Conservation (phyloP, 352 stramenopile genomes). For the Pythium myriotylum region DNA sequence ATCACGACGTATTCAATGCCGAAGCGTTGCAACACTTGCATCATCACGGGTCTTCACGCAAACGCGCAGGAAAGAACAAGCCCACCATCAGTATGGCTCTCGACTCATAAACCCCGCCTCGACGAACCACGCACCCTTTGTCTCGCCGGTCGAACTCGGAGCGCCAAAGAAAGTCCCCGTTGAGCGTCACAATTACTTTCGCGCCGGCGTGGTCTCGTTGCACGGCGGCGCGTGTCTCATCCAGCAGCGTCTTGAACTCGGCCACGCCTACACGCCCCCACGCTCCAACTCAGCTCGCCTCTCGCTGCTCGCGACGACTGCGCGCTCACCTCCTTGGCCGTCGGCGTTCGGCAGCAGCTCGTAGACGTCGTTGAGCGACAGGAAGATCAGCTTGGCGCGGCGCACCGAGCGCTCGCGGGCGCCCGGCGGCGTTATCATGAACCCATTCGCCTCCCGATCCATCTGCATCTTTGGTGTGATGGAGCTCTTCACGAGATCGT, state of each 20-base stretch:
- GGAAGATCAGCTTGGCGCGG: conserved; percentile 47
- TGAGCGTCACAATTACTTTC: conserved; percentile 61
- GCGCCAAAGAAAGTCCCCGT: conserved; percentile 73
- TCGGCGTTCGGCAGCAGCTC: conserved; percentile 50
- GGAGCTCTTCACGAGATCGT: too few species aligned
- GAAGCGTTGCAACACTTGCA: conserved; percentile 56
- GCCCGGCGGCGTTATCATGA: not conserved
- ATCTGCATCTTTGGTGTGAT: not conserved
- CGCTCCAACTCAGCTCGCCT: not conserved
- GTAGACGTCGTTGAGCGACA: conserved; percentile 79
- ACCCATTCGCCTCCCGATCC: conserved; percentile 2
- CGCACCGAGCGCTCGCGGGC: not conserved
- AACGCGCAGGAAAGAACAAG: too few species aligned
- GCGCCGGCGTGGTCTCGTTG: conserved; percentile 21
- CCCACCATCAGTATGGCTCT: too few species aligned
- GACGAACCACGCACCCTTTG: conserved; percentile 79
- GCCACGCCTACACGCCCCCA: conserved; percentile 34
- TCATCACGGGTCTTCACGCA: conserved; percentile 59
- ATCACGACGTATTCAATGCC: conserved; percentile 69
- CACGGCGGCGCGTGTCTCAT: conserved; percentile 26
- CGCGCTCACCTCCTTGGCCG: conserved; percentile 22
- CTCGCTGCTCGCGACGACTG: not conserved
- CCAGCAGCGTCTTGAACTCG: conserved; percentile 58
- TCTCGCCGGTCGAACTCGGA: conserved; percentile 64
- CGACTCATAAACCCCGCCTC: too few species aligned